Conservation (phyloP, 192 early-diverging fungal species). For the Powellomyces hirtus region DNA sequence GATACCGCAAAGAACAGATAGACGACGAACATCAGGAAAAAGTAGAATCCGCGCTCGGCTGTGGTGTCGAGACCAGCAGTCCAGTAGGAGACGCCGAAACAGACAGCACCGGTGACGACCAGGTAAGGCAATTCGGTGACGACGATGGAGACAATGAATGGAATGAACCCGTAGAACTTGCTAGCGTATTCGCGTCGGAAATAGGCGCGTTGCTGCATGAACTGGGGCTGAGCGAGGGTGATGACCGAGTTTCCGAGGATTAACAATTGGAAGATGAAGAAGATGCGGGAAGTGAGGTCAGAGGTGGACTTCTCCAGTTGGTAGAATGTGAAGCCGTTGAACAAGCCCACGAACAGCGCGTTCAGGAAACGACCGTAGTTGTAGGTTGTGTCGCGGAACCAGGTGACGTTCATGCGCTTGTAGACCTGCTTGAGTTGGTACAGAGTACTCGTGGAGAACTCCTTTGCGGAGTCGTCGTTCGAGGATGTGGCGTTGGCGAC, state of each 20-base stretch:
- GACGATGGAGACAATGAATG: conserved; percentile 61
- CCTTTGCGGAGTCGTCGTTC: conserved; percentile 33
- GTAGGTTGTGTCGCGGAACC: conserved; percentile 73
- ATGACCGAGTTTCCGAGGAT: conserved; percentile 58
- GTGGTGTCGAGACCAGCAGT: conserved; percentile 45
- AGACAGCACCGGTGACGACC: conserved; percentile 51
- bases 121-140: conserved; percentile 63
- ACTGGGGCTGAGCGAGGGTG: conserved; percentile 65
- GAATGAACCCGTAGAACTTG: conserved; percentile 63
- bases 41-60: conserved; percentile 55
- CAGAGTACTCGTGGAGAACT: conserved; percentile 27
- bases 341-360: conserved; percentile 51
- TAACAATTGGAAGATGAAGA: conserved; percentile 49
- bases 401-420: conserved; percentile 59
- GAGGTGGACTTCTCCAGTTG: conserved; percentile 35
- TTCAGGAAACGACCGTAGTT: conserved; percentile 66
- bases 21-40: conserved; percentile 54
- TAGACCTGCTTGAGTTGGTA: conserved; percentile 61
- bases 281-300: conserved; percentile 62
- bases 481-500: conserved; percentile 27
- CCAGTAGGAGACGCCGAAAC: conserved; percentile 62
- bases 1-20: conserved; percentile 57
- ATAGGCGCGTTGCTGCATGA: conserved; percentile 56
- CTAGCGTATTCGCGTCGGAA: conserved; percentile 62
- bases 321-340: conserved; percentile 74